Percentiles rank a stretch among this genome's conserved stretches.
Conservation (phyloP, 2,329 filamentous ascomycete genomes). For the Paraconiothyrium sp. region DNA sequence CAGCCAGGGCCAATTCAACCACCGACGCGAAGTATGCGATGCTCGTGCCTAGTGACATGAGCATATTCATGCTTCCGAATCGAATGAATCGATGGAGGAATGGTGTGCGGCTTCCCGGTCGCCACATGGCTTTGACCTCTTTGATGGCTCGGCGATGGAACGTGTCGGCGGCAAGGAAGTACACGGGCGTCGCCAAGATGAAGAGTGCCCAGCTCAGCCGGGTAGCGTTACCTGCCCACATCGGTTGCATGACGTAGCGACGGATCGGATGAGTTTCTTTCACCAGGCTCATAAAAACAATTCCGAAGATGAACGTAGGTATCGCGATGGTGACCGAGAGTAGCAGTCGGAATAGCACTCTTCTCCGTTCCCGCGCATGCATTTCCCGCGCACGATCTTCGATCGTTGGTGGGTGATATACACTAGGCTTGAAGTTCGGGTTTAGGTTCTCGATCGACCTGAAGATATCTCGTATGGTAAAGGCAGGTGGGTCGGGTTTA, state of each 20-base stretch:
- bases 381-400: constrained; percentile 83
- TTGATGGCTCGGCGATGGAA: constrained; percentile 84
- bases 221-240: constrained; percentile 74
- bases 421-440: constrained; percentile 69
- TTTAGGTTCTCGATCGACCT: constrained; percentile 73
- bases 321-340: constrained; percentile 76
- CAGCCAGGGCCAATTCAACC: constrained; percentile 73
- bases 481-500: constrained; percentile 69
- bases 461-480: constrained; percentile 81
- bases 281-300: constrained; percentile 89
- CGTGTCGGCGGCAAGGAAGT: constrained; percentile 84
- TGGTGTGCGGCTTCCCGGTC: constrained; percentile 75
- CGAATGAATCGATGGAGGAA: constrained; percentile 80
- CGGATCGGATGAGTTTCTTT: constrained; percentile 66
- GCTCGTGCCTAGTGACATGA: constrained; percentile 87
- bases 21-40: constrained; percentile 89
- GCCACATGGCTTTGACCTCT: constrained; percentile 81
- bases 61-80: constrained; percentile 97
- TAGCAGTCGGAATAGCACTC: constrained; percentile 74
- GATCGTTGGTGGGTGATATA: constrained; percentile 82
- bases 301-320: constrained; percentile 86
- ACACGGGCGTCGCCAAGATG: constrained; percentile 83
- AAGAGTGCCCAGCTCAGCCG: constrained; percentile 83
- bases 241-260: constrained; percentile 74
- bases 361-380: constrained; percentile 72